A percentile compares a stretch with the other conserved stretches of the same genome.
phyloP scores from a whole-genome alignment of 2,329 filamentous ascomycete genomes.

The Fusarium subglutinans region DNA sequence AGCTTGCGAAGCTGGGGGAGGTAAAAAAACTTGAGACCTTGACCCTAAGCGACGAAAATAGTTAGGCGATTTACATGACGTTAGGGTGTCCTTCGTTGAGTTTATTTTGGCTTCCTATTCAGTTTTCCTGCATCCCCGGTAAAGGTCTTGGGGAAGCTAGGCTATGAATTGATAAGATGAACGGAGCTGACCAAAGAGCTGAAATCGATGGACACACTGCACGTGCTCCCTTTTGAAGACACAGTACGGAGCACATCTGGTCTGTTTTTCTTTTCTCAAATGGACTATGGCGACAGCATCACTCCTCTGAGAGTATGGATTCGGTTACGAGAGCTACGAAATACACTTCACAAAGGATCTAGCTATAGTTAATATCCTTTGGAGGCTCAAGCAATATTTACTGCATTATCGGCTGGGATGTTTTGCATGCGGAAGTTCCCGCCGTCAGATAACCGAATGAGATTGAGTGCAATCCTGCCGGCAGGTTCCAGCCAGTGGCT shows the following conservation, averaged over 20 bases:
- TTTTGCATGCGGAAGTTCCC: neutral
- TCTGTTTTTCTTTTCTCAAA: too few relatives aligned
- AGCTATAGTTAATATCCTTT: neutral
- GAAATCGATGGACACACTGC: neutral
- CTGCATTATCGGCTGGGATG: neutral
- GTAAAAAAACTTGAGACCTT: accelerated
- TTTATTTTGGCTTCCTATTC: accelerated
- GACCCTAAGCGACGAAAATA: neutral
- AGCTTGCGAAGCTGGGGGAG: neutral
- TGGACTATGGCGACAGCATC: accelerated
- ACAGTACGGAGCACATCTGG: neutral
- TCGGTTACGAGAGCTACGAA: accelerated
- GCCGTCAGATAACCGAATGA: neutral
- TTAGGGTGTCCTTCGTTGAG: too few relatives aligned
- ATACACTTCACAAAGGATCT: accelerated
- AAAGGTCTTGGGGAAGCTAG: neutral
- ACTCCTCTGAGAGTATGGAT: accelerated
- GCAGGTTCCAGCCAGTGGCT: neutral
- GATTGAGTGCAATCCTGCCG: neutral
- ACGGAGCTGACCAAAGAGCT: neutral
- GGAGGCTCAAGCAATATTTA: neutral
- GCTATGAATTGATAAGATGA: neutral
- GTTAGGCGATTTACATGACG: accelerated
- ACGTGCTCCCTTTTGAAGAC: neutral
- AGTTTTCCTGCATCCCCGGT: accelerated